phyloP scores from a whole-genome alignment of 2,329 filamentous ascomycete species.

The Pyrenochaeta sp. region DNA sequence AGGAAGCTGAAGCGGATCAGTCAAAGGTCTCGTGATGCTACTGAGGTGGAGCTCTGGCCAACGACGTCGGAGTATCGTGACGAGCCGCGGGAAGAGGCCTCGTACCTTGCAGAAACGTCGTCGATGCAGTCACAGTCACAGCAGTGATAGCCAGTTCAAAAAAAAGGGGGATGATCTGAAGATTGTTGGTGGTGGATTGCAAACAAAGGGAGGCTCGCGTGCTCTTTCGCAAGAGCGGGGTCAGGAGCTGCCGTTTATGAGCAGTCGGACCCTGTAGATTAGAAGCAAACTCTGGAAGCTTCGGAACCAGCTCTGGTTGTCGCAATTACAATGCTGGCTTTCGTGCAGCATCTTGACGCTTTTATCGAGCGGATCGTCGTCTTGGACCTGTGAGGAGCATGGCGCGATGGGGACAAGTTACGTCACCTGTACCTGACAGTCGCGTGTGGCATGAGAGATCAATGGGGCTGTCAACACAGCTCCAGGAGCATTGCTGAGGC shows the following conservation, averaged over 20 bases:
- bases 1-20: slow-evolving; percentile 38
- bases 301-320: slow-evolving; percentile 12
- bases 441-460: slow-evolving; percentile 10
- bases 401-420: slow-evolving; percentile 9
- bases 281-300: slow-evolving; percentile 18
- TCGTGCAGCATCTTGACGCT: slow-evolving; percentile 7
- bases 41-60: slow-evolving; percentile 36
- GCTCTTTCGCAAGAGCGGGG: slow-evolving; percentile 26
- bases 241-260: slow-evolving; percentile 22
- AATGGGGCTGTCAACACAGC: not conserved
- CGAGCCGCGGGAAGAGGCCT: slow-evolving; percentile 10
- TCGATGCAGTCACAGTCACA: slow-evolving; percentile 6
- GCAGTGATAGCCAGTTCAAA: slow-evolving; percentile 14
- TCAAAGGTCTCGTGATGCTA: slow-evolving; percentile 43
- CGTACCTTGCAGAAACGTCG: slow-evolving; percentile 40
- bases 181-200: slow-evolving; percentile 17
- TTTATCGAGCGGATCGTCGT: slow-evolving; percentile 13
- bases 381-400: slow-evolving; percentile 8
- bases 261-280: slow-evolving; percentile 2
- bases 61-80: slow-evolving; percentile 31
- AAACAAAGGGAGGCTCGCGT: slow-evolving; percentile 23
- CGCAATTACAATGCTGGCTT: slow-evolving; percentile 6
- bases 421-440: slow-evolving; percentile 26
- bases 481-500: not conserved
- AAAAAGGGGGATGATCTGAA: slow-evolving; percentile 1